Evolutionary conservation across 345 rosid species (phyloP).

Genomic region (Bruguiera sexangula): DNA sequence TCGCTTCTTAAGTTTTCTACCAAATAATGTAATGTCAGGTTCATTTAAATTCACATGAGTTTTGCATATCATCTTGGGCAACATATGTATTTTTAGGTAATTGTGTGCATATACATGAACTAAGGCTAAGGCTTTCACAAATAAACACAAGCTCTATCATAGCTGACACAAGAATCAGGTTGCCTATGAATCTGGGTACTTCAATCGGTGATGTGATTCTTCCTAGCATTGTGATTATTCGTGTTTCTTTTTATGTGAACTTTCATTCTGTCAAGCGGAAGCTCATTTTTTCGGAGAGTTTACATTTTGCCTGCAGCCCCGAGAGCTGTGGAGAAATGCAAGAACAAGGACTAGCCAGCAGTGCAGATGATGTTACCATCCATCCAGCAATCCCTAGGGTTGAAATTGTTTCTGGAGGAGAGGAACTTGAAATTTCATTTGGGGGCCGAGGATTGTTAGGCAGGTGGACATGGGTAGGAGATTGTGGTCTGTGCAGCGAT

Average conservation of each 20-base stretch:
- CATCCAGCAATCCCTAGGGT: conserved; percentile 24
- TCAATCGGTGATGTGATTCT: neutral
- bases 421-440: conserved; percentile 9
- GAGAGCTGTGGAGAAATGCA: conserved; percentile 59
- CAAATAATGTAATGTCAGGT: too few relatives aligned
- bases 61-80: too few relatives aligned
- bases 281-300: neutral
- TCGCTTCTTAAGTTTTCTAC: too few relatives aligned
- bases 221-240: neutral
- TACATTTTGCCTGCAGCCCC: conserved; percentile 46
- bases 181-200: neutral
- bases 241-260: neutral
- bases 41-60: too few relatives aligned
- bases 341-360: conserved; percentile 38
- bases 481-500: conserved; percentile 25
- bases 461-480: conserved; percentile 25
- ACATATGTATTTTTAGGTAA: too few relatives aligned
- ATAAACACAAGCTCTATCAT: too few relatives aligned
- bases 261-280: neutral
- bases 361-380: conserved; percentile 7
- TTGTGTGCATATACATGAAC: too few relatives aligned
- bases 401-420: conserved; percentile 6
- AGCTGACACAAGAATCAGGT: neutral
- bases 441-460: conserved; percentile 6
- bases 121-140: too few relatives aligned